Percentiles rank a stretch among this genome's conserved stretches.
Conservation (phyloP, 2,329 filamentous ascomycete species). For the Podosphaera xanthii region DNA sequence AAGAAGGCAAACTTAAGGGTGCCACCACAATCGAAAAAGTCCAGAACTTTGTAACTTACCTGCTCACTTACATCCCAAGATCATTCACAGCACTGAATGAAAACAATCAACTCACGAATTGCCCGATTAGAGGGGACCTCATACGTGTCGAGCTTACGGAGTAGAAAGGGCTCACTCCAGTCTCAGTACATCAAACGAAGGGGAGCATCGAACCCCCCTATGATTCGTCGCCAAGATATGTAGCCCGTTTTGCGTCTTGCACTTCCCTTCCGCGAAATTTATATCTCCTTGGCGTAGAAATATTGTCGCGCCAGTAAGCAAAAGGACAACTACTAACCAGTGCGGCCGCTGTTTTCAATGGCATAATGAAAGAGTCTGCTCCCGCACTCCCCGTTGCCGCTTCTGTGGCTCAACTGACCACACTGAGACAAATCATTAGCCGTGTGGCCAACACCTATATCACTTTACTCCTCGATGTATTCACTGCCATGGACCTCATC, state of each 20-base stretch:
- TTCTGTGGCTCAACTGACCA: background rate
- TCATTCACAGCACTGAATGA: background rate
- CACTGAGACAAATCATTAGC: background rate
- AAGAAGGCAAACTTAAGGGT: background rate
- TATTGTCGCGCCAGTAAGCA: background rate
- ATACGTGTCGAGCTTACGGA: background rate
- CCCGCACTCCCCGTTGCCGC: background rate
- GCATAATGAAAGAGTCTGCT: background rate
- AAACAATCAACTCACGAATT: background rate
- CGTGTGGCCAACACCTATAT: background rate
- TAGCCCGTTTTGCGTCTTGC: background rate
- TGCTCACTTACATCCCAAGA: background rate
- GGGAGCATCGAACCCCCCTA: background rate
- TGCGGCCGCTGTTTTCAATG: background rate
- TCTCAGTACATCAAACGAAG: background rate
- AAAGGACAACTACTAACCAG: background rate
- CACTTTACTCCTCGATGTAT: background rate
- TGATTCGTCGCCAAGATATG: background rate
- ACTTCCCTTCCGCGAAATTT: background rate
- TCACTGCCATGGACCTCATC: conserved; percentile 1
- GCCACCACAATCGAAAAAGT: background rate
- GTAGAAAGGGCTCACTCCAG: background rate
- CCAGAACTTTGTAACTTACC: background rate
- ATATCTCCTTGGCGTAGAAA: background rate
- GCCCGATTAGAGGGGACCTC: background rate